A percentile compares a stretch with the other conserved stretches of the same genome.
Conservation (phyloP, 176 grass and related monocot genomes). For the Poa annua region DNA sequence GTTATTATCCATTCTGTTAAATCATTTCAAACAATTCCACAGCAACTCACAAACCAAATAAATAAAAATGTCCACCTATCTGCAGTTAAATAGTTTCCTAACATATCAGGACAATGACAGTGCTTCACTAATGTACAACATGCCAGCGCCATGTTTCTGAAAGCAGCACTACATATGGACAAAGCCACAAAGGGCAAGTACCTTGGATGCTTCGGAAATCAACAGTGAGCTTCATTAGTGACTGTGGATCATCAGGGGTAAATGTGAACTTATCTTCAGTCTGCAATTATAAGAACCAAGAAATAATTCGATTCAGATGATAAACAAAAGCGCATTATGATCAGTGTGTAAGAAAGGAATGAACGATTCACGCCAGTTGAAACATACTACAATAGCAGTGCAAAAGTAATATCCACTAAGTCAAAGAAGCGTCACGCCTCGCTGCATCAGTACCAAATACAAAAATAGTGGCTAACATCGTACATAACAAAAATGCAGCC, state of each 20-base stretch:
- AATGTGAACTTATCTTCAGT: slow-evolving; percentile 74
- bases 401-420: background rate
- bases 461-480: background rate
- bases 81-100: background rate
- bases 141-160: background rate
- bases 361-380: slow-evolving; percentile 4
- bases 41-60: slow-evolving; percentile 2
- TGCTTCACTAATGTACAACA: background rate
- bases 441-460: background rate
- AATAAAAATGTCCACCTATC: background rate
- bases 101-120: slow-evolving; percentile 6
- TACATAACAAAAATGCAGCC: background rate
- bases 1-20: background rate
- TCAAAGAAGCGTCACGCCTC: background rate
- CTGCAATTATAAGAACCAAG: slow-evolving; percentile 49
- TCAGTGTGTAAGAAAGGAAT: background rate
- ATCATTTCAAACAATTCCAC: background rate
- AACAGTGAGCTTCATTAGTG: slow-evolving; percentile 76
- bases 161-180: slow-evolving; percentile 12
- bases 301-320: slow-evolving; percentile 8
- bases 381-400: background rate
- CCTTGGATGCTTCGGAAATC: slow-evolving; percentile 93
- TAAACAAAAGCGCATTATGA: background rate
- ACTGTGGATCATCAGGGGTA: slow-evolving; percentile 67
- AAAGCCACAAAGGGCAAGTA: slow-evolving; percentile 28